phyloP scores from a whole-genome alignment of 2,329 filamentous ascomycete genomes.

The Rosellinia necatrix region DNA sequence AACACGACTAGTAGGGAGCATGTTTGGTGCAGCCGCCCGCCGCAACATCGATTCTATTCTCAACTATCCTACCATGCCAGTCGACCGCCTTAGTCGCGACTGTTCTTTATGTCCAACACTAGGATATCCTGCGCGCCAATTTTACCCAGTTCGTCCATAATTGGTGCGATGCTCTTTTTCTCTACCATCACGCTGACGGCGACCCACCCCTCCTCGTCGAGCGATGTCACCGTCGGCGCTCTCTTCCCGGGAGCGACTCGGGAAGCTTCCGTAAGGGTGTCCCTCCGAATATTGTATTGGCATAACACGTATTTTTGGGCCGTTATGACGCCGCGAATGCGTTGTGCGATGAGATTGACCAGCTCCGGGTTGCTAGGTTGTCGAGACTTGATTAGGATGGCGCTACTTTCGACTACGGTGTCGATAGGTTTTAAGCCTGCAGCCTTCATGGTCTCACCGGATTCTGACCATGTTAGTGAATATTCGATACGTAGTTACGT shows the following conservation, averaged over 20 bases:
- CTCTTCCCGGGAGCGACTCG: slow-evolving; percentile 91
- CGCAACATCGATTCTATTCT: not conserved
- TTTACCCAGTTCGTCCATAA: slow-evolving; percentile 82
- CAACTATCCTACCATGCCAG: not conserved
- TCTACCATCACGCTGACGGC: slow-evolving; percentile 94
- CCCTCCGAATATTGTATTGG: slow-evolving; percentile 89
- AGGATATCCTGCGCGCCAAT: slow-evolving; percentile 84
- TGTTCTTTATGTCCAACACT: slow-evolving; percentile 83
- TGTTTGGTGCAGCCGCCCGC: not conserved
- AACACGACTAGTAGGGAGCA: too few species aligned
- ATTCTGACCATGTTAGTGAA: slow-evolving; percentile 63
- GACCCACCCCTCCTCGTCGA: slow-evolving; percentile 91
- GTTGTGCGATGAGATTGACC: slow-evolving; percentile 80
- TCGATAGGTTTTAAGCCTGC: slow-evolving; percentile 93
- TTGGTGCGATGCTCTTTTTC: slow-evolving; percentile 80
- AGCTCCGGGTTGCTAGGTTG: slow-evolving; percentile 78
- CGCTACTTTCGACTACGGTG: slow-evolving; percentile 85
- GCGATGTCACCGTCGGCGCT: slow-evolving; percentile 85
- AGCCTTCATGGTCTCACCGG: slow-evolving; percentile 96
- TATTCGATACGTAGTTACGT: not conserved
- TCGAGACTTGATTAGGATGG: slow-evolving; percentile 90
- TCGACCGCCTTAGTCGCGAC: slow-evolving; percentile 33
- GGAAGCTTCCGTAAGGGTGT: slow-evolving; percentile 67
- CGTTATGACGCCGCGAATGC: slow-evolving; percentile 92
- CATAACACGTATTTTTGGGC: slow-evolving; percentile 93